These are phyloP conservation scores for Daldinia sp. DNA, from an alignment of 2,329 filamentous ascomycete species.

Conservation along the genomic window DNA sequence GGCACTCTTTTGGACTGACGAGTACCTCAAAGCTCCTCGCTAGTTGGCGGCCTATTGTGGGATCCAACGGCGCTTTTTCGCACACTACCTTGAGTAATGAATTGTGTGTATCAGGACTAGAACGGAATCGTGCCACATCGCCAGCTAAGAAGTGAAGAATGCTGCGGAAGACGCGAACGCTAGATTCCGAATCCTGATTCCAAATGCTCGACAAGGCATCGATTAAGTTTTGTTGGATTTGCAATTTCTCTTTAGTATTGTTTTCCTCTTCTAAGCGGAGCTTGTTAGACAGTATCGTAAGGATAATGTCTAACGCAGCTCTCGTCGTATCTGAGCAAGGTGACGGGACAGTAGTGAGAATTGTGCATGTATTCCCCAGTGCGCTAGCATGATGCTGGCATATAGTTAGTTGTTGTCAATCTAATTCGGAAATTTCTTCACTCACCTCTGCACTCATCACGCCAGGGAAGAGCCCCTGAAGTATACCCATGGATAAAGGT, in stretches of 20 bases:
- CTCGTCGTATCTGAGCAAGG: constrained; percentile 37
- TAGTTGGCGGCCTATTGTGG: constrained; percentile 40
- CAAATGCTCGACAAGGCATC: constrained; percentile 10
- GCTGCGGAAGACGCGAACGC: constrained; percentile 40
- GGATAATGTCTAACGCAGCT: constrained; percentile 40
- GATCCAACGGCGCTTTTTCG: constrained; percentile 23
- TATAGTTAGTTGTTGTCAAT: constrained; percentile 1
- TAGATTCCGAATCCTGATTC: neutral
- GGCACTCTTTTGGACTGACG: constrained; percentile 41
- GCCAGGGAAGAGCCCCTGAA: constrained; percentile 43
- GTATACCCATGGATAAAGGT: constrained; percentile 45
- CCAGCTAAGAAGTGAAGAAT: constrained; percentile 46
- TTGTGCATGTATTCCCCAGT: constrained; percentile 30
- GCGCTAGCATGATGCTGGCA: constrained; percentile 34
- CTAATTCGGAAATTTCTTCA: neutral
- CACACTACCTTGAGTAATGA: constrained; percentile 37
- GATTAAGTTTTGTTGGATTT: constrained; percentile 31
- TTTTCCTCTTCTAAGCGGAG: constrained; percentile 28
- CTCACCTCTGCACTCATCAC: constrained; percentile 40
- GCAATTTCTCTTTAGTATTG: constrained; percentile 7
- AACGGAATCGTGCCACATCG: constrained; percentile 42
- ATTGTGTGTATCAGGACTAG: constrained; percentile 25
- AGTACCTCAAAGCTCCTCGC: constrained; percentile 43
- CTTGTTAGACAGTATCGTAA: constrained; percentile 44
- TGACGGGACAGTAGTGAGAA: constrained; percentile 18